Evolutionary conservation across 164 flowering plant genomes (phyloP).

Genomic region (Malania oleifera): DNA sequence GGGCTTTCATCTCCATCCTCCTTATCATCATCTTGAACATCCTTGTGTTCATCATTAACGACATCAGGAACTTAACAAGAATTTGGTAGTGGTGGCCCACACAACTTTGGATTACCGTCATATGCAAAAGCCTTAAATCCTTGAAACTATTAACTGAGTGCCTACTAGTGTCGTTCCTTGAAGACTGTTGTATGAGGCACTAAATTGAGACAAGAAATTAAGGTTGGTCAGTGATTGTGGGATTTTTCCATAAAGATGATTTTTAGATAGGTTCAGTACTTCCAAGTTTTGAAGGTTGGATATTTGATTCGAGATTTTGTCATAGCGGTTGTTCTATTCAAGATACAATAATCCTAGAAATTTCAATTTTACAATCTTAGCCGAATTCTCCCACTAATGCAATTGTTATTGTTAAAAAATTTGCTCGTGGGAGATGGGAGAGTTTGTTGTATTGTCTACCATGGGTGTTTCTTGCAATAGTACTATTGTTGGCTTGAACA

Average conservation of each 20-base stretch:
- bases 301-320: slow-evolving; percentile 46
- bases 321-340: slow-evolving; percentile 41
- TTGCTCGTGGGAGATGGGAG: slow-evolving; percentile 50
- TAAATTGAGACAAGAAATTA: slow-evolving; percentile 51
- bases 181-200: slow-evolving; percentile 54
- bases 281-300: slow-evolving; percentile 52
- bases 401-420: slow-evolving; percentile 45
- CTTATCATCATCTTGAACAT: too few species aligned
- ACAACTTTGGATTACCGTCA: slow-evolving; percentile 48
- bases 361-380: slow-evolving; percentile 46
- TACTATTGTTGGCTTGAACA: slow-evolving; percentile 36
- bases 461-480: slow-evolving; percentile 26
- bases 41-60: too few species aligned
- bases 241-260: slow-evolving; percentile 49
- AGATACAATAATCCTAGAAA: slow-evolving; percentile 49
- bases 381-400: slow-evolving; percentile 42
- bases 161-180: slow-evolving; percentile 59
- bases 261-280: slow-evolving; percentile 46
- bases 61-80: too few species aligned
- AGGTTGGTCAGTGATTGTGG: slow-evolving; percentile 52
- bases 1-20: too few species aligned
- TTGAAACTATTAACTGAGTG: slow-evolving; percentile 58
- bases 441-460: slow-evolving; percentile 63
- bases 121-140: slow-evolving; percentile 46
- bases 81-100: too few species aligned